Conservation (phyloP, 345 rosid genomes). For the Rhizophora apiculata region DNA sequence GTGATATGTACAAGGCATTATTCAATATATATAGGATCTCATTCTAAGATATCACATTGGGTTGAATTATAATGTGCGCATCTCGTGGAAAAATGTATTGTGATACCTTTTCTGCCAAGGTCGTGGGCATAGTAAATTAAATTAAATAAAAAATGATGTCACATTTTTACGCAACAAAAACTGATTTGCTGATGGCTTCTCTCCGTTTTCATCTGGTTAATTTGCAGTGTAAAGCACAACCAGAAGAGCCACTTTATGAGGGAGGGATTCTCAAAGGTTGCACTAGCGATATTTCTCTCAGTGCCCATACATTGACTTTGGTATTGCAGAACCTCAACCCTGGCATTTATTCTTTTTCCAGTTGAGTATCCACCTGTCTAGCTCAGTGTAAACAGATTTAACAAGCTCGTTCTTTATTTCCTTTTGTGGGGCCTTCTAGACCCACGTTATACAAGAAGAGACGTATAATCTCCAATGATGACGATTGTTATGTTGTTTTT, state of each 20-base stretch:
- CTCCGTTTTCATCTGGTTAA: neutral
- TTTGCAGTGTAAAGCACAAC: constrained; percentile 58
- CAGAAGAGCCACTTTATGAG: constrained; percentile 61
- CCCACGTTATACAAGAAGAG: neutral
- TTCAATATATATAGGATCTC: neutral
- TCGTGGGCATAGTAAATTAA: too few species aligned
- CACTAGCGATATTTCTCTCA: constrained; percentile 7
- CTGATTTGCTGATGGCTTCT: neutral
- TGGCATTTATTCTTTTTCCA: constrained; percentile 65
- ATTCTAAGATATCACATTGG: neutral
- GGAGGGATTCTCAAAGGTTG: constrained; percentile 63
- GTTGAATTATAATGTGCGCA: neutral
- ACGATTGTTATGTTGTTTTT: too few species aligned
- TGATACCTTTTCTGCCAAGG: too few species aligned
- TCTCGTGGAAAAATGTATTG: too few species aligned
- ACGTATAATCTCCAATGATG: too few species aligned
- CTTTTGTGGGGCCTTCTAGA: neutral
- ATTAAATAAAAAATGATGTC: too few species aligned
- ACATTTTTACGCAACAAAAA: too few species aligned
- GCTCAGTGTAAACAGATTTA: neutral
- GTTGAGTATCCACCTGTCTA: constrained; percentile 33
- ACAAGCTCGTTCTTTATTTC: neutral
- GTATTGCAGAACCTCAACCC: constrained; percentile 49
- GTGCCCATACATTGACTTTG: constrained; percentile 45
- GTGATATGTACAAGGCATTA: neutral